Evolutionary conservation across 257 asterid genomes (phyloP), one percentile per base, ranked within the genome.

Genomic region (Gentiana dahurica): DNA sequence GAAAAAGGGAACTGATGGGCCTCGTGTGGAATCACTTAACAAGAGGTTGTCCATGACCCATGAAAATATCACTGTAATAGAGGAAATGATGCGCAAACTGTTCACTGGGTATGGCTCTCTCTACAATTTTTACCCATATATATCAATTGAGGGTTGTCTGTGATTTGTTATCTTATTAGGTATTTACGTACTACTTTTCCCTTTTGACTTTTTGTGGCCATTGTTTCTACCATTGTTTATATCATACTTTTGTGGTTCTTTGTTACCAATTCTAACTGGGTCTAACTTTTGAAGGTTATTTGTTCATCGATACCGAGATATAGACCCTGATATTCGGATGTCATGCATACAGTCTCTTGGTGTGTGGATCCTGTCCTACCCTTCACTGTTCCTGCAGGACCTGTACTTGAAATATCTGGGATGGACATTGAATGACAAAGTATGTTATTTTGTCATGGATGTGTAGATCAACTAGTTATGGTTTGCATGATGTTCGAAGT

Each of bases 391-490:
- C 81, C 82, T 92, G 82, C 97, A 88, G 86, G 99, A 92, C 77
- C 73, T 81, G 70, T 88, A 92, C 72, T 79, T 92, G 78, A 92
- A 92, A 73, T 92, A 92, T 73, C 97, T 92, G 53, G 99, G 99
- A 54, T 92, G 99, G 99, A 92, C 99, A 53, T 73, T 92, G 81
- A 92, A 92, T 55, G 99, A 92, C 79, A 92, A 92, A 88, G 99
- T 85, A 76, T 70, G 83, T 68, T 62, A 9, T 49, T 39, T 47
- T 67, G 53, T 12, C 24, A 24, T 24, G 24, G 24, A 55, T 41
- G 15, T 38, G 41, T 52, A 32, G 33, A 61, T 32, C 34, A 4
- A 24, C 12, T 34, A 55, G 35, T 70, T 66, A 61, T 67, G 15
- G 43, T 36, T 7, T 36, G 3, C n/a, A 37, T 49, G 5, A 43